phyloP scores from a whole-genome alignment of 371 early-diverging fungal species.

The Rhizopus delemar region DNA sequence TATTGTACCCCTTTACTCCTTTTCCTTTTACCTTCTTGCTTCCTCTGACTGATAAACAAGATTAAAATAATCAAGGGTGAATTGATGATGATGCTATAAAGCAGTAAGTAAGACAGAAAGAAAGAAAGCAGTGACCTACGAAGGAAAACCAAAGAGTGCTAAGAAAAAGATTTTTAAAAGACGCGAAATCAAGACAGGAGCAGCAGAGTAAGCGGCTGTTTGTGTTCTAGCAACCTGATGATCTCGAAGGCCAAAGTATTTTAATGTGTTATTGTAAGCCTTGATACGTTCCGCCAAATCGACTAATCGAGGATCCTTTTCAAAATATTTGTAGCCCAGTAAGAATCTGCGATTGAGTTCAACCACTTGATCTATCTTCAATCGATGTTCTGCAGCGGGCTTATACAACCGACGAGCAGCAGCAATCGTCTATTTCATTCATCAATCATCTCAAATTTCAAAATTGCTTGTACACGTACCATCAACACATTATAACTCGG shows the following conservation, averaged over 20 bases:
- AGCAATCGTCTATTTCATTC: slow-evolving; percentile 56
- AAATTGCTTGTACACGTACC: slow-evolving; percentile 29
- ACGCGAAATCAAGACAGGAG: slow-evolving; percentile 54
- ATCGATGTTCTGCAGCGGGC: slow-evolving; percentile 58
- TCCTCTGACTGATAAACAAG: slow-evolving; percentile 53
- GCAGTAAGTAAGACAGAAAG: slow-evolving; percentile 18
- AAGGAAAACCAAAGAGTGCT: slow-evolving; percentile 68
- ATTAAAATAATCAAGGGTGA: slow-evolving; percentile 62
- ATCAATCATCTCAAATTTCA: neutral
- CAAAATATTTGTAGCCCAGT: slow-evolving; percentile 60
- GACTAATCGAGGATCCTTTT: slow-evolving; percentile 60
- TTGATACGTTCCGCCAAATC: slow-evolving; percentile 56
- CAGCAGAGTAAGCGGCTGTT: slow-evolving; percentile 56
- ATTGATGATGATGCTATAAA: slow-evolving; percentile 53
- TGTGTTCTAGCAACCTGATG: slow-evolving; percentile 78
- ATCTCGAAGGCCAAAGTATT: slow-evolving; percentile 78
- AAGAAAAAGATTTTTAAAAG: slow-evolving; percentile 55
- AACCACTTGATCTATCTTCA: slow-evolving; percentile 64
- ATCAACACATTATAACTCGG: slow-evolving; percentile 77
- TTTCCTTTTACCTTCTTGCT: slow-evolving; percentile 45
- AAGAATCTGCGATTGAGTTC: slow-evolving; percentile 74
- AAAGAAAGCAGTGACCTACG: slow-evolving; percentile 29
- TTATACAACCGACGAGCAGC: slow-evolving; percentile 77
- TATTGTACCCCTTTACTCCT: neutral
- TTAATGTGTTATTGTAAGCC: slow-evolving; percentile 72